A percentile compares a stretch with the other conserved stretches of the same genome.
These are phyloP conservation scores for Penicillium brevicompactum DNA, from an alignment of 2,329 filamentous ascomycete species.

Conservation along the genomic window DNA sequence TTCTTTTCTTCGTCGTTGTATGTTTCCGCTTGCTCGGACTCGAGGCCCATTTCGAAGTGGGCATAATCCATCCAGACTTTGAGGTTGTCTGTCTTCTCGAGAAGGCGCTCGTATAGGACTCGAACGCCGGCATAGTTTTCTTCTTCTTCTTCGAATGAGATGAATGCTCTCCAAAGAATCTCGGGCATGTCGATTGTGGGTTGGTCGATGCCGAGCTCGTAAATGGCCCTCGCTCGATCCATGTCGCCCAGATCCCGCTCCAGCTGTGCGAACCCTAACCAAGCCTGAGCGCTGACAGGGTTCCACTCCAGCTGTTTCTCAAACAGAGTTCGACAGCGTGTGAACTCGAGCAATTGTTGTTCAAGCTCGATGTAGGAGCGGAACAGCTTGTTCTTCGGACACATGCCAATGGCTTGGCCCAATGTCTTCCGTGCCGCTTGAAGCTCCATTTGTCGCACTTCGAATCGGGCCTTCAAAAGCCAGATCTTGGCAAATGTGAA, in stretches of 20 bases:
- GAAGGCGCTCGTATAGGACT: slow-evolving; percentile 81
- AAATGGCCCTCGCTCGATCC: slow-evolving; percentile 85
- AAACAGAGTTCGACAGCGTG: slow-evolving; percentile 85
- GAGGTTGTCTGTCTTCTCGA: slow-evolving; percentile 95
- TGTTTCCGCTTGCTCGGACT: slow-evolving; percentile 45
- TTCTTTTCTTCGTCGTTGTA: slow-evolving; percentile 64
- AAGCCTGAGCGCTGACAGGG: slow-evolving; percentile 83
- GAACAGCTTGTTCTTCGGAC: slow-evolving; percentile 94
- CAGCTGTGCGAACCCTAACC: slow-evolving; percentile 94
- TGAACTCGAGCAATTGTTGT: slow-evolving; percentile 90
- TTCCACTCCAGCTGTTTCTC: slow-evolving; percentile 95
- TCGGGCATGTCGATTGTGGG: slow-evolving; percentile 93
- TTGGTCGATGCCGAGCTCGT: slow-evolving; percentile 84
- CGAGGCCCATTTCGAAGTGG: slow-evolving; percentile 96
- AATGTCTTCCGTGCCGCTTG: slow-evolving; percentile 82
- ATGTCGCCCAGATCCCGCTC: slow-evolving; percentile 89
- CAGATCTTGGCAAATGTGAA: slow-evolving; percentile 98
- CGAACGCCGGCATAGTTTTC: slow-evolving; percentile 84
- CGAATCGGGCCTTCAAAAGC: slow-evolving; percentile 91
- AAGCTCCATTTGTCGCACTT: slow-evolving; percentile 83
- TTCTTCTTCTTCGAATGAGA: slow-evolving; percentile 97
- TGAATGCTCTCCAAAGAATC: slow-evolving; percentile 95
- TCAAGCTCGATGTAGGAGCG: slow-evolving; percentile 91
- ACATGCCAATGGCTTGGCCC: slow-evolving; percentile 88
- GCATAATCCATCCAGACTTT: slow-evolving; percentile 99